Conservation (phyloP, 1,284 basidiomycete species). For the Moniliophthora roreri region DNA sequence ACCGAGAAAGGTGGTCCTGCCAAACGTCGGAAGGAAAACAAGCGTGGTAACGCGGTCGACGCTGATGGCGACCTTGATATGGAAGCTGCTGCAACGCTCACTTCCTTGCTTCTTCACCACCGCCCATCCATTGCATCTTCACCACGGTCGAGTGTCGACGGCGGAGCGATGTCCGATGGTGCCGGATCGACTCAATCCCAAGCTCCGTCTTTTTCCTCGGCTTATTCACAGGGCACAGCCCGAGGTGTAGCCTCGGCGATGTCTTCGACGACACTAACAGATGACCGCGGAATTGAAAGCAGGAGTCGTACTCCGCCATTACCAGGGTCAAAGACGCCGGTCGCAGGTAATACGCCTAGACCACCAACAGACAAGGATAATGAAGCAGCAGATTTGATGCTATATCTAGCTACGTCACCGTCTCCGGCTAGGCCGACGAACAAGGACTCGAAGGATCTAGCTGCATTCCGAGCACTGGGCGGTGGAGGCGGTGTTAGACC, state of each 20-base stretch:
- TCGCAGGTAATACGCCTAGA: constrained; percentile 29
- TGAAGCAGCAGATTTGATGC: constrained; percentile 78
- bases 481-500: constrained; percentile 50
- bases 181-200: constrained; percentile 54
- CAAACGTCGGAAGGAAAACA: constrained; percentile 17
- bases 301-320: constrained; percentile 3
- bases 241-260: constrained; percentile 48
- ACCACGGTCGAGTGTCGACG: constrained; percentile 69
- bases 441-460: constrained; percentile 51
- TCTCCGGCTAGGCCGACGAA: constrained; percentile 65
- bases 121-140: constrained; percentile 60
- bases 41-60: constrained; percentile 26
- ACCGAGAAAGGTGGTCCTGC: constrained; percentile 22
- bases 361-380: constrained; percentile 65
- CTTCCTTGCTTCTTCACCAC: constrained; percentile 64
- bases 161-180: constrained; percentile 36
- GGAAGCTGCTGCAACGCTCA: constrained; percentile 77
- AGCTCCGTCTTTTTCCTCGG: constrained; percentile 23
- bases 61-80: constrained; percentile 66
- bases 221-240: not conserved
- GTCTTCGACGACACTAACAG: constrained; percentile 45
- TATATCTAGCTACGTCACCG: constrained; percentile 78
- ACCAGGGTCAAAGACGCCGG: constrained; percentile 7
- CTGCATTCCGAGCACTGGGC: constrained; percentile 54
- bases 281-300: constrained; percentile 14